Conservation (phyloP, 2,329 filamentous ascomycete species). For the Aspergillus hiratsukae region DNA sequence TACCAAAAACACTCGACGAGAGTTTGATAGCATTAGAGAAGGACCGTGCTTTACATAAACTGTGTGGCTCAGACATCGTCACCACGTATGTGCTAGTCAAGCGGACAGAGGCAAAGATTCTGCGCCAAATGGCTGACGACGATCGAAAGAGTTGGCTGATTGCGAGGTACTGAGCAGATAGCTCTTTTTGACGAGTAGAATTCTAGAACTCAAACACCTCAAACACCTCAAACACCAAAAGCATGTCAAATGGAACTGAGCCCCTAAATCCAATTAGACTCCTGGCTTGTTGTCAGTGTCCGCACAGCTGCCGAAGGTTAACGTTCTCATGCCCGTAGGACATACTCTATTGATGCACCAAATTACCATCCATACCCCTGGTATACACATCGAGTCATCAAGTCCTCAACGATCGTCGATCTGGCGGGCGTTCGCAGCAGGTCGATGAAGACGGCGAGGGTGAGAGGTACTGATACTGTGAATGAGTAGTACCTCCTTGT, state of each 20-base stretch:
- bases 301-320: no score
- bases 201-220: background rate
- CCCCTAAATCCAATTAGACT: background rate
- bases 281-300: background rate
- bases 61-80: background rate
- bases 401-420: background rate
- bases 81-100: background rate
- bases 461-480: background rate
- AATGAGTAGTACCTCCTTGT: constrained; percentile 38
- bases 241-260: background rate
- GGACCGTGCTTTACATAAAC: background rate
- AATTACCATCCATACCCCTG: background rate
- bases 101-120: background rate
- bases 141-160: background rate
- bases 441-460: constrained; percentile 22
- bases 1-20: background rate
- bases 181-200: background rate
- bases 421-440: background rate
- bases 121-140: background rate
- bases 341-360: background rate
- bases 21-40: background rate
- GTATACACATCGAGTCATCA: background rate
- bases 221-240: no score
- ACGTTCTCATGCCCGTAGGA: background rate
- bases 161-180: background rate